Conservation (phyloP, 2,329 filamentous ascomycete genomes). For the Aspergillus proliferans region DNA sequence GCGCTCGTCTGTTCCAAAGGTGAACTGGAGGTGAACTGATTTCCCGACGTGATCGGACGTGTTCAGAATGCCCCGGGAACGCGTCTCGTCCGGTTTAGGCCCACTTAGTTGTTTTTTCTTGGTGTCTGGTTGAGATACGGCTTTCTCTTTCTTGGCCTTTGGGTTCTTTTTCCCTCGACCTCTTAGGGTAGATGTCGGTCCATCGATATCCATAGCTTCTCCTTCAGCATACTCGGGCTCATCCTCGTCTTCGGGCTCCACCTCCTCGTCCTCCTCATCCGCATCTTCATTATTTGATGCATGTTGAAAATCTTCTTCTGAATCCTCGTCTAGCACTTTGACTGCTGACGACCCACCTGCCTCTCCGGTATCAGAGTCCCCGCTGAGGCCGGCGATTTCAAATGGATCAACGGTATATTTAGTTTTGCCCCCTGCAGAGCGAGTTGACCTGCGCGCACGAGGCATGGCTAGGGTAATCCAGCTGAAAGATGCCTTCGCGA, state of each 20-base stretch:
- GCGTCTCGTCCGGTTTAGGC: conserved; percentile 20
- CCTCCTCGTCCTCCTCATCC: conserved; percentile 15
- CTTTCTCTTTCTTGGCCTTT: neutral
- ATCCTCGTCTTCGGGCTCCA: conserved; percentile 4
- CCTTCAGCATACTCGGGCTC: conserved; percentile 10
- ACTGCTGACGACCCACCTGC: neutral
- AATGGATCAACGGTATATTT: conserved; percentile 34
- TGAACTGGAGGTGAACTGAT: conserved; percentile 40
- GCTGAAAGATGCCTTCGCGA: neutral
- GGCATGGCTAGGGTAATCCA: conserved; percentile 11
- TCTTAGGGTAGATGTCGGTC: neutral
- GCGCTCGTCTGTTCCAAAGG: conserved; percentile 47
- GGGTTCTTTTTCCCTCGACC: neutral
- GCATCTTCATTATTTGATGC: conserved; percentile 17
- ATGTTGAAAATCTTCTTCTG: conserved; percentile 32
- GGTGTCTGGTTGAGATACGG: conserved; percentile 1
- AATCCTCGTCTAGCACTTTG: conserved; percentile 17
- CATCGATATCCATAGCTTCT: conserved; percentile 9
- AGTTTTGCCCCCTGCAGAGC: conserved; percentile 23
- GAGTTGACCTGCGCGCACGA: conserved; percentile 28
- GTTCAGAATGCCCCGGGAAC: conserved; percentile 33
- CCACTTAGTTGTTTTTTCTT: conserved; percentile 16
- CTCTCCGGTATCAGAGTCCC: conserved; percentile 19
- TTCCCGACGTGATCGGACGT: conserved; percentile 35
- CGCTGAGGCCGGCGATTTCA: conserved; percentile 26